A percentile compares a stretch with the other conserved stretches of the same genome.
Conservation (phyloP, 2,329 filamentous ascomycete genomes). For the Aspergillus persii region DNA sequence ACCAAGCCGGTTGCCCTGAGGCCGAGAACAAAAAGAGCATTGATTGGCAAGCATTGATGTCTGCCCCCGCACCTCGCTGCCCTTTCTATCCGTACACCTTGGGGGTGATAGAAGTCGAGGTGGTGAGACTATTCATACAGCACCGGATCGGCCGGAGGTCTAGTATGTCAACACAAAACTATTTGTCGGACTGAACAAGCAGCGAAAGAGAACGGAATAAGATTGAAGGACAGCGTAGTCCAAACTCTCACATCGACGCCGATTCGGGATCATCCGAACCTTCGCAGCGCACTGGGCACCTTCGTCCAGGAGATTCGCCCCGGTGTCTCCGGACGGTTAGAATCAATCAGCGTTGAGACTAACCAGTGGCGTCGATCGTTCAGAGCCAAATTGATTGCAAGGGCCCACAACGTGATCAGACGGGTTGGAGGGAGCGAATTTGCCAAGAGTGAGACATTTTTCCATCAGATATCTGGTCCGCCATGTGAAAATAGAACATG, state of each 20-base stretch:
- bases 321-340: neutral
- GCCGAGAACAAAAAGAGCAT: neutral
- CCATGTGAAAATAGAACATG: neutral
- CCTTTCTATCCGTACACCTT: neutral
- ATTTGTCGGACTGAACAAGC: neutral
- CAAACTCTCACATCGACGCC: neutral
- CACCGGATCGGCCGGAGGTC: neutral
- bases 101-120: neutral
- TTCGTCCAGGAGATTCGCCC: conserved; percentile 1
- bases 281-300: neutral
- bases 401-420: conserved; percentile 2
- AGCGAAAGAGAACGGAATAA: neutral
- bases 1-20: neutral
- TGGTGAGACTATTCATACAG: neutral
- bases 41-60: neutral
- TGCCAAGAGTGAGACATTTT: conserved; percentile 10
- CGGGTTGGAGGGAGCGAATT: neutral
- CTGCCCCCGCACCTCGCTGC: neutral
- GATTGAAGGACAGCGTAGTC: neutral
- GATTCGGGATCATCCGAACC: conserved; percentile 15
- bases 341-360: too few relatives aligned
- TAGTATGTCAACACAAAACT: neutral
- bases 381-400: neutral
- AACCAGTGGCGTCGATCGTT: conserved; percentile 2
- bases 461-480: neutral